Evolutionary conservation across 495 filamentous ascomycete genomes (phyloP).

Genomic region (Penicillium parvum): DNA sequence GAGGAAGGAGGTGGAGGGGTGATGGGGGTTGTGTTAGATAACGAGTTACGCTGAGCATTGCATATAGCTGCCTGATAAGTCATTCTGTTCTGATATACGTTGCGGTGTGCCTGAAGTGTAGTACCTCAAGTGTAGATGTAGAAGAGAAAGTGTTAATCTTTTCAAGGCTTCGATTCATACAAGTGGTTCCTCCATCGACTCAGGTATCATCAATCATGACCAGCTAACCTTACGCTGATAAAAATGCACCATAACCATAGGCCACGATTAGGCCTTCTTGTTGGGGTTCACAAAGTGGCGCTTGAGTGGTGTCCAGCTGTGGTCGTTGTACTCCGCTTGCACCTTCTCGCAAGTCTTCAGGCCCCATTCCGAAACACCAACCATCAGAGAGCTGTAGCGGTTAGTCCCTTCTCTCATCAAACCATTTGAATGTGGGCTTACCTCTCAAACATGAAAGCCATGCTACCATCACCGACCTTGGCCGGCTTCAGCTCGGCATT

Average conservation of each 20-base stretch:
- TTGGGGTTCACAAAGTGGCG: conserved; percentile 67
- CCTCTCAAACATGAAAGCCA: conserved; percentile 70
- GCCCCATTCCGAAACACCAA: conserved; percentile 91
- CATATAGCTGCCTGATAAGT: too few relatives aligned
- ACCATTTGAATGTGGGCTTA: conserved; percentile 18
- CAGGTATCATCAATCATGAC: conserved; percentile 8
- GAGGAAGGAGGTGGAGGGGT: conserved; percentile 59
- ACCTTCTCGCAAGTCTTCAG: conserved; percentile 78
- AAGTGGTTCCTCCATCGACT: background rate
- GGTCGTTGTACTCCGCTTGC: conserved; percentile 75
- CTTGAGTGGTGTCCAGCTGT: conserved; percentile 80
- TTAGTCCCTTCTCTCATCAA: background rate
- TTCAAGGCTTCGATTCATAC: too few relatives aligned
- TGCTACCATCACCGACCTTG: conserved; percentile 59
- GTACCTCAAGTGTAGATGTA: too few relatives aligned
- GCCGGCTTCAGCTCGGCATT: conserved; percentile 53
- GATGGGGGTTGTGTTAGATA: too few relatives aligned
- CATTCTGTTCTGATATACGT: background rate
- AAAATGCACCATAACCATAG: too few relatives aligned
- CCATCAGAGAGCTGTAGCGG: conserved; percentile 63
- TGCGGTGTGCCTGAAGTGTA: too few relatives aligned
- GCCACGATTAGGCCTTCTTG: conserved; percentile 17
- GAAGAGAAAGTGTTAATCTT: too few relatives aligned
- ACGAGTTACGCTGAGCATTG: too few relatives aligned
- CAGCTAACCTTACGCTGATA: background rate